These are phyloP conservation scores for Crepidotus variabilis DNA, from an alignment of 768 basidiomycete species.

Conservation along the genomic window DNA sequence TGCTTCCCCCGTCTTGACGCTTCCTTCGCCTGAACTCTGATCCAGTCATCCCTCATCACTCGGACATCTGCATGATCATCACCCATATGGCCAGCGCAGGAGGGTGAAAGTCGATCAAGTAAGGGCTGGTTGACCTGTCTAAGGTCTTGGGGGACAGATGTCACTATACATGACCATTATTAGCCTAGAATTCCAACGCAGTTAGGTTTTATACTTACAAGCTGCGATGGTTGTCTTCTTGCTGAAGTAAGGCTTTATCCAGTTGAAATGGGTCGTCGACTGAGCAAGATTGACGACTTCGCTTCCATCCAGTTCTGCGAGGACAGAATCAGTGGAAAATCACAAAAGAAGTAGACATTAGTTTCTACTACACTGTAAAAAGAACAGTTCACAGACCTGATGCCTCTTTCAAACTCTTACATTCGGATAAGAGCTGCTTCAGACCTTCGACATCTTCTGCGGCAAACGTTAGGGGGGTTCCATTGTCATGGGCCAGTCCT, in stretches of 20 bases:
- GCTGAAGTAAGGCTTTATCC: constrained; percentile 42
- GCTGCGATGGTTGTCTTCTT: constrained; percentile 23
- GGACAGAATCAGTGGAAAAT: too few species aligned
- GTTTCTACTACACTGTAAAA: background rate
- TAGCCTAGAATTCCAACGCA: background rate
- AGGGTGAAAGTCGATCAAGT: constrained; percentile 52
- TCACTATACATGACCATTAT: constrained; percentile 26
- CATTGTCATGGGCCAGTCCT: constrained; percentile 18
- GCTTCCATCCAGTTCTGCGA: constrained; percentile 19
- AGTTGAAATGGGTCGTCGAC: constrained; percentile 35
- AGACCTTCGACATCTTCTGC: constrained; percentile 47
- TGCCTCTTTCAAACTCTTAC: constrained; percentile 50
- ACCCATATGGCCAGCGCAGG: constrained; percentile 58
- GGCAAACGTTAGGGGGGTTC: constrained; percentile 36
- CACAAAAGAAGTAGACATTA: background rate
- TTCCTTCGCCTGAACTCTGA: constrained; percentile 40
- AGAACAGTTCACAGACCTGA: constrained; percentile 33
- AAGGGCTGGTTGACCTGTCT: constrained; percentile 44
- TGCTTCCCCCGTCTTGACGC: constrained; percentile 27
- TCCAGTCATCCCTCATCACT: constrained; percentile 63
- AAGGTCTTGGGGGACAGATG: constrained; percentile 49
- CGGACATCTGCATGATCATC: constrained; percentile 59
- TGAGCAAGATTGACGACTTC: constrained; percentile 23
- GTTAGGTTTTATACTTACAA: constrained; percentile 18
- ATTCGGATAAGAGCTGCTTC: constrained; percentile 46